Evolutionary conservation across 441 rosid species (phyloP), one percentile per base, ranked within the genome.

Genomic region (Syzygium syzygioides): DNA sequence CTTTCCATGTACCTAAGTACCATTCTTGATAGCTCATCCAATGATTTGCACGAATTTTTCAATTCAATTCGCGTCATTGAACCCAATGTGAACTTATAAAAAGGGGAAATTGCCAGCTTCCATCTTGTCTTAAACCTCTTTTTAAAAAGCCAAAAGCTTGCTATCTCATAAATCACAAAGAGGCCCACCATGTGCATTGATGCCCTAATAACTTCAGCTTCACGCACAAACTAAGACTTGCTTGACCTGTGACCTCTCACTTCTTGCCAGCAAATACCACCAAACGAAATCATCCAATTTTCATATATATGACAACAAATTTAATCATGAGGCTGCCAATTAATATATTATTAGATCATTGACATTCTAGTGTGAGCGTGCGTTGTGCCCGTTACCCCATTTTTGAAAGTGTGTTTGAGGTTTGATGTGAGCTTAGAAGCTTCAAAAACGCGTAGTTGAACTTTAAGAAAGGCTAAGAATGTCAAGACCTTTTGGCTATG

Each of bases 111-210:
- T 23, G 83, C 50, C 52, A 41, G 52, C 83, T 76, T 23, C 53
- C 7, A 12, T 76, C 53, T 30, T 53, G 25, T 55, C 50, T 10
- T 32, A 6, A 55, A 37, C 48, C 48, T 55, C 62, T 32, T 85
- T 80, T 54, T 30, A 41, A 12, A 55, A 41, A 30, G 9, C n/a
- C n/a, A 26, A 30, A 53, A 57, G 37, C 55, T 62, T 45, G 55
- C n/a, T 7, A 53, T 28, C 30, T 76, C 83, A 23, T 14, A 11
- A 37, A 28, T 76, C 83, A 15, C 83, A 50, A 14, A 19, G n/a
- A 9, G 84, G 57, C 57, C 88, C 88, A 50, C 88, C 88, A 86
- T 64, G 88, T 86, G 88, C 88, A 52, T 41, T 64, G 88, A 86
- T n/a, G 3, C 84, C 79, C 55, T 18, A 30, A 11, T 9, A 64